phyloP scores from a whole-genome alignment of 2,329 filamentous ascomycete species.

The Knoxdaviesia proteae region DNA sequence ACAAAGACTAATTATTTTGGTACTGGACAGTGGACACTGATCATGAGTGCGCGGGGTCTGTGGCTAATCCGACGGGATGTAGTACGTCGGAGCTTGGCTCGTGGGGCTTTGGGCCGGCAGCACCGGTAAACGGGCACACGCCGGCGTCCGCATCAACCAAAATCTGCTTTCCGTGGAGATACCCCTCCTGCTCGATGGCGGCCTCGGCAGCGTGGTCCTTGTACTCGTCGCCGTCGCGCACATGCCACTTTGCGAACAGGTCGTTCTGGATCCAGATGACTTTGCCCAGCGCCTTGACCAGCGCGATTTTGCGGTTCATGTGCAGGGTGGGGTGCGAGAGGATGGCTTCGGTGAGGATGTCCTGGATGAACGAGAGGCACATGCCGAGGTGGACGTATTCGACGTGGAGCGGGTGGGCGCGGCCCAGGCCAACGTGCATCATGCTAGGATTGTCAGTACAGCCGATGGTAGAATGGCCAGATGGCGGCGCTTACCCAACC shows the following conservation, averaged over 20 bases:
- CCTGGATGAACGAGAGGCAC: conserved; percentile 54
- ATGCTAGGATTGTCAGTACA: conserved; percentile 20
- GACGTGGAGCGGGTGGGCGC: conserved; percentile 51
- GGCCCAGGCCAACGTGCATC: conserved; percentile 64
- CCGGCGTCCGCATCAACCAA: conserved; percentile 19
- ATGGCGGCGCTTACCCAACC: conserved; percentile 36
- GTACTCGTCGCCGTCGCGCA: conserved; percentile 46
- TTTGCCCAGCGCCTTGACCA: conserved; percentile 59
- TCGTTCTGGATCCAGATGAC: conserved; percentile 82
- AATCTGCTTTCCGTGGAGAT: conserved; percentile 40
- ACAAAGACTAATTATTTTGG: too few species aligned
- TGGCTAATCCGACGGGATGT: too few species aligned
- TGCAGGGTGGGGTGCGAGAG: conserved; percentile 48
- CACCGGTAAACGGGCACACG: conserved; percentile 10
- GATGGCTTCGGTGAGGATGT: conserved; percentile 57
- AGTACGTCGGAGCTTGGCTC: too few species aligned
- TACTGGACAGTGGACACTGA: too few species aligned
- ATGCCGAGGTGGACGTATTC: conserved; percentile 64
- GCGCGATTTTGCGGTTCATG: conserved; percentile 46
- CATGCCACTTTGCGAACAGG: conserved; percentile 63
- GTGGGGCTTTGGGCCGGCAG: too few species aligned
- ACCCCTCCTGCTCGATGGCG: conserved; percentile 39
- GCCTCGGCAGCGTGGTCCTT: conserved; percentile 21
- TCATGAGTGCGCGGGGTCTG: too few species aligned
- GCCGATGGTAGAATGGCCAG: neutral